Evolutionary conservation across 768 basidiomycete species (phyloP), one percentile per base, ranked within the genome.

Genomic region (Chalciporus pseudorubinellus): DNA sequence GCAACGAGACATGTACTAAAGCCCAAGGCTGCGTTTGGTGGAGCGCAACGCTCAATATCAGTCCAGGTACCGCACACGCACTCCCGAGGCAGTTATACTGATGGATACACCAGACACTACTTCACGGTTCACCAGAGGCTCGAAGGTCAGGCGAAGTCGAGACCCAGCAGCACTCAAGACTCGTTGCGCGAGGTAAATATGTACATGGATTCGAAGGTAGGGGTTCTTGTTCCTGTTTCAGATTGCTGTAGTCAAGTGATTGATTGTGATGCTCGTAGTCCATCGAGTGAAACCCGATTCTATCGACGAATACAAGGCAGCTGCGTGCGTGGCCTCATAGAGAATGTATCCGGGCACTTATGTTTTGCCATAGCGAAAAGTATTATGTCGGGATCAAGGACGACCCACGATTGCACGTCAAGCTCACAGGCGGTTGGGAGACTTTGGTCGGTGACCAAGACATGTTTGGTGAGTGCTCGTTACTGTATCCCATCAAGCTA

Each of bases 391-490:
- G 86, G 16, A 75, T 98, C 53, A 85, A 84, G 68, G 78, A 82
- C 45, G 89, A 92, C 59, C 68, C 82, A 21, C 76, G 81, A 38
- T 68, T 94, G 45, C 79, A 87, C 46, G 86, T 95, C 50, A 94
- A 95, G 68, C 77, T 98, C 52, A 92, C 89, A 1, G 97, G 95
- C 19, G 90, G 85, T 60, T 99, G 93, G 91, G 95, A 98, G 71
- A 85, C 87, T 1, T 61, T 90, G 18, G 81, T 98, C 26, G 97
- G 97, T 38, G 84, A 92, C 52, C 87, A 94, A 53, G 97, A 98
- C 62, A 85, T 82, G 2, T 95, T 92, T 66, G 76, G 83, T 83
- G 44, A 53, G 76, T 58, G 58, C 76, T 53, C 74, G 79, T 61
- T 28, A 19, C 47, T 45, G n/a, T 31, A 21, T 24, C 6, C 19